Evolutionary conservation across 2,329 filamentous ascomycete genomes (phyloP), one percentile per base, ranked within the genome.

Genomic region (Colletotrichum trifolii): DNA sequence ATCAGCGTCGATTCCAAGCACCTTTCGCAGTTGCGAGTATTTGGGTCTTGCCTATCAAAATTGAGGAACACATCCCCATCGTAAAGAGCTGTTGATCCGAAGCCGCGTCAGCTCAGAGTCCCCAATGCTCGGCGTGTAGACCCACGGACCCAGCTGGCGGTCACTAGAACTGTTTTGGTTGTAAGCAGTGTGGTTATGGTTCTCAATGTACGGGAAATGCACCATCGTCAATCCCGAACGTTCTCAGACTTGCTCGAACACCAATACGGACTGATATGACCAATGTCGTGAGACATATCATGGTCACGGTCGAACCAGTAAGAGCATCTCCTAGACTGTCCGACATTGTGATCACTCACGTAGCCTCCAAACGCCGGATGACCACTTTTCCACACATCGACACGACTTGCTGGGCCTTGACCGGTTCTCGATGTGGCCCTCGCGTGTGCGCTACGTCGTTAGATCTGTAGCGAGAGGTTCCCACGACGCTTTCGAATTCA

Each of bases 261-360:
- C 35, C 48, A 4, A 64, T 58, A 1, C 60, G 60, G 42, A 54
- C 36, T 10, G 55, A 64, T 6, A 64, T 43, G 12, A 35, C 60
- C n/a, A 64, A 35, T 7, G 60, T 64, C 4, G 60, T 64, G 42
- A 60, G 12, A n/a, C 60, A 64, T 35, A 64, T 64, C 60, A 64
- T 64, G 33, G 54, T 43, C 17, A 48, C 40, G 2, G 60, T 64
- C 12, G 60, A 40, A 34, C 60, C 60, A 7, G 60, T 38, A 6
- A 64, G 6, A 8, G 42, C 13, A 5, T 10, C 55, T n/a, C 34
- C 55, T 49, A 54, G 43, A 15, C 15, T 43, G 33, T 64, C 60
- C 36, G 55, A 42, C 60, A 64, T 64, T 40, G 8, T 35, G 17
- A 49, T 50, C 11, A 42, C 48, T 49, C 33, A 8, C 17, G n/a